Evolutionary conservation across 2,329 filamentous ascomycete species (phyloP), one percentile per base, ranked within the genome.

Genomic region (Tympanopsis confertula): DNA sequence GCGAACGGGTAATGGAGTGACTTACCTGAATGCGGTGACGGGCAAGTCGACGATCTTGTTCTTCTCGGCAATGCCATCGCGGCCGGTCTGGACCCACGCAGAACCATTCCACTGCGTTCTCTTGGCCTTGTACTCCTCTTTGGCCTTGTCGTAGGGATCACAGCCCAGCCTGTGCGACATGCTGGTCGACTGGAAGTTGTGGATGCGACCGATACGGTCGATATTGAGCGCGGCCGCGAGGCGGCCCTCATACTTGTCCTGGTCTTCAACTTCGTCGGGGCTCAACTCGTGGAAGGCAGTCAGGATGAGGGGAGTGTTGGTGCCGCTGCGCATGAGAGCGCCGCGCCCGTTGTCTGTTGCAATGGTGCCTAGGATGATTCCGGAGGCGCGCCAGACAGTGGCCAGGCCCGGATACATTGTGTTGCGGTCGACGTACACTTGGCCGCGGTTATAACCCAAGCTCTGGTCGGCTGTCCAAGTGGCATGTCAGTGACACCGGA

Each of bases 151-250:
- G 47, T 44, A 45, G 41, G 43, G 46, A 39, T 50, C 47, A 50
- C 46, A 49, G 17, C 48, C 52, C 35, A 49, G 30, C 28, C 22
- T 49, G 48, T 17, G 43, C 47, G 15, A 39, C 42, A 20, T 51
- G 44, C 20, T 44, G 43, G 38, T 51, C 48, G 20, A 43, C 50
- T 54, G 38, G 45, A 75, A 78, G 29, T 70, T 68, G 20, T 94
- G 65, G 13, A 94, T 63, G 43, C 75, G 74, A 19, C 71, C 66
- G 20, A 73, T 66, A 35, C 75, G 77, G 51, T 94, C 78, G 42
- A 96, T 69, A n/a, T 84, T 73, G 37, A 96, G 66, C 3, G 91
- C 91, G 13, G 80, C 64, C 5, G 88, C 87, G 39, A 98, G 61
- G 19, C 86, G 76, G 29, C 73, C 71, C 49, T 83, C 75, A 51